Percentiles rank a stretch among this genome's conserved stretches.
Evolutionary conservation across 768 basidiomycete species (phyloP).

Genomic region (Trametes villosa): DNA sequence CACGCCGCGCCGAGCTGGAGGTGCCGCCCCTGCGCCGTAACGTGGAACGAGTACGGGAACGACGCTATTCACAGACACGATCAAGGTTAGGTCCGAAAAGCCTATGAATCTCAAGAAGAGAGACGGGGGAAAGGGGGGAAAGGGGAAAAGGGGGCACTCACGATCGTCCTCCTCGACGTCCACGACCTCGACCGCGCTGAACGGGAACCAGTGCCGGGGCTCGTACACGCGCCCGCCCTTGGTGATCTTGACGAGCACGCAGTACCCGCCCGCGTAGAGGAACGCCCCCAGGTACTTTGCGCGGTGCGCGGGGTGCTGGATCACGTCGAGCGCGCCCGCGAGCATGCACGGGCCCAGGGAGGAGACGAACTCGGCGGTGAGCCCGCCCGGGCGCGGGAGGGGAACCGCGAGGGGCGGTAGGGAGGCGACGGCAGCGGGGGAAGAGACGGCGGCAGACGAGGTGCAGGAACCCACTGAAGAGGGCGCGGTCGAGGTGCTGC

Average conservation of each 20-base stretch:
- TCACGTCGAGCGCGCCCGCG: conserved; percentile 86
- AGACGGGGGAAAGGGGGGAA: too few relatives aligned
- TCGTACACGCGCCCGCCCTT: conserved; percentile 81
- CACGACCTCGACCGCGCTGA: conserved; percentile 71
- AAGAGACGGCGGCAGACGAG: conserved; percentile 4
- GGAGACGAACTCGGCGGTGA: conserved; percentile 64
- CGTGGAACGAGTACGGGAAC: conserved; percentile 75
- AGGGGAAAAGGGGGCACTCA: conserved; percentile 53
- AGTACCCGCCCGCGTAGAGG: conserved; percentile 82
- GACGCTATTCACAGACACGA: conserved; percentile 51
- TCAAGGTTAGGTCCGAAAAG: neutral
- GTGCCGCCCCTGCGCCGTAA: conserved; percentile 68
- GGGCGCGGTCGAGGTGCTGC: neutral
- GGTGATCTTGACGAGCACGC: conserved; percentile 84
- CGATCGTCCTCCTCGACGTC: conserved; percentile 76
- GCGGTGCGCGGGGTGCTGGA: conserved; percentile 59
- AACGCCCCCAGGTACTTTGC: conserved; percentile 88
- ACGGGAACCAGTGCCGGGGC: conserved; percentile 85
- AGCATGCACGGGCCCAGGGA: conserved; percentile 79
- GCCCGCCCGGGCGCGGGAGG: conserved; percentile 22
- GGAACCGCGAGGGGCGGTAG: neutral
- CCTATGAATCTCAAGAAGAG: neutral
- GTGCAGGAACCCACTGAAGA: conserved; percentile 5
- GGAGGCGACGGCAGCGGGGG: neutral
- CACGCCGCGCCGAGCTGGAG: conserved; percentile 91